Evolutionary conservation across 306 rosid genomes (phyloP).

Genomic region (Sicyos baderoa): DNA sequence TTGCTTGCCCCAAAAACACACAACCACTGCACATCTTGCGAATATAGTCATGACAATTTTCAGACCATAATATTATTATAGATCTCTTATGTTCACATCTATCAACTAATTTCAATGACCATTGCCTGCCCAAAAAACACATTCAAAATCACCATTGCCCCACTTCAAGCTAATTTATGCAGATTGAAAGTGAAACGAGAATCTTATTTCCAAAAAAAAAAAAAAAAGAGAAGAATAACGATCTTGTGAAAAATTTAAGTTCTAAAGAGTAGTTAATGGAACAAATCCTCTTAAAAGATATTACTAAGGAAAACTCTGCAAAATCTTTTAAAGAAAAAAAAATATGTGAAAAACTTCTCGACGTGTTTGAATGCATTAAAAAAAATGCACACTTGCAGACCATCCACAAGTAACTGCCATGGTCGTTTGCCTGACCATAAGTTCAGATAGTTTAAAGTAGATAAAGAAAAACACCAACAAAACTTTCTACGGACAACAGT

Average conservation of each 20-base stretch:
- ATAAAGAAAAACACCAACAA: background rate
- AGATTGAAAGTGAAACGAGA: background rate
- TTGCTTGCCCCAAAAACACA: background rate
- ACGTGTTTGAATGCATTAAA: background rate
- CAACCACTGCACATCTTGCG: too few species aligned
- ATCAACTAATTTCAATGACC: background rate
- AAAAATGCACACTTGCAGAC: background rate
- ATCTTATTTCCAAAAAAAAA: background rate
- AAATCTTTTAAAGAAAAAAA: background rate
- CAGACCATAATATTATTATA: background rate
- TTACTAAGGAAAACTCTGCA: background rate
- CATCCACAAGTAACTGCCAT: background rate
- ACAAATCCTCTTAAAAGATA: background rate
- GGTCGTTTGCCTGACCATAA: background rate
- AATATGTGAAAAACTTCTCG: background rate
- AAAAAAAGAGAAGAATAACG: background rate
- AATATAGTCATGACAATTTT: background rate
- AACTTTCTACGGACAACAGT: background rate
- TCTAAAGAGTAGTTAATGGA: background rate
- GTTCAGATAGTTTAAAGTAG: background rate
- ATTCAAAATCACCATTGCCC: background rate
- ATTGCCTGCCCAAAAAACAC: background rate
- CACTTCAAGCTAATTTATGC: constrained; percentile 8
- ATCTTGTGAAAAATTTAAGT: background rate
- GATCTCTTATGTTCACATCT: background rate